Evolutionary conservation across 495 filamentous ascomycete genomes (phyloP).

Genomic region (Pseudoneurospora amorphoporcata): DNA sequence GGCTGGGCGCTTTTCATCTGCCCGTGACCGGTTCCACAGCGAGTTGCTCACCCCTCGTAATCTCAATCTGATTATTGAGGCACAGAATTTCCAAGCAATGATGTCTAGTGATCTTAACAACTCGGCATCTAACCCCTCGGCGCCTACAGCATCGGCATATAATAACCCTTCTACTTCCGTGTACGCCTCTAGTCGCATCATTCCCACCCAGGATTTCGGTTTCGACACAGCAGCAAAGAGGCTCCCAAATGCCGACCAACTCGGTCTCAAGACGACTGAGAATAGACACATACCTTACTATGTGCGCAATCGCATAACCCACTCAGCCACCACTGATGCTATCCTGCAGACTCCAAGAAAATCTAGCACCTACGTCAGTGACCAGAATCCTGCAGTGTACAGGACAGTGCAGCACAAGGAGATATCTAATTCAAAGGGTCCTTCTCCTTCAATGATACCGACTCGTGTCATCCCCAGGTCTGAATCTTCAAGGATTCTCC

Average conservation of each 20-base stretch:
- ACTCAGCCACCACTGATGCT: slow-evolving; percentile 19
- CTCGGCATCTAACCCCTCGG: background rate
- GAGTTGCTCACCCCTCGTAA: slow-evolving; percentile 28
- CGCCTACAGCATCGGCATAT: slow-evolving; percentile 7
- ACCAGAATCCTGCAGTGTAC: background rate
- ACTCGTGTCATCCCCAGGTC: background rate
- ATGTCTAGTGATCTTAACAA: slow-evolving; percentile 6
- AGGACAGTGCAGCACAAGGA: background rate
- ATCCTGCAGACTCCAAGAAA: slow-evolving; percentile 10
- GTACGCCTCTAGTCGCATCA: slow-evolving; percentile 5
- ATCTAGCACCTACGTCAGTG: background rate
- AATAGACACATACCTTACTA: background rate
- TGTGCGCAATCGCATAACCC: slow-evolving; percentile 6
- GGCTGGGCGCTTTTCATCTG: slow-evolving; percentile 44
- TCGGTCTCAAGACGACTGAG: background rate
- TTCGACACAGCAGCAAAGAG: background rate
- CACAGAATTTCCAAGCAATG: slow-evolving; percentile 12
- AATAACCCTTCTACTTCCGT: slow-evolving; percentile 15
- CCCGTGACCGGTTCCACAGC: slow-evolving; percentile 43
- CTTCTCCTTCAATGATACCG: background rate
- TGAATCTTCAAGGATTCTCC: background rate
- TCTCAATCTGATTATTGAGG: slow-evolving; percentile 17
- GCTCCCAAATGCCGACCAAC: background rate
- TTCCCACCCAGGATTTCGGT: background rate
- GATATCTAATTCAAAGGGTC: background rate